phyloP scores from a whole-genome alignment of 106 monocot species.

The Acanthochlamys bracteata region DNA sequence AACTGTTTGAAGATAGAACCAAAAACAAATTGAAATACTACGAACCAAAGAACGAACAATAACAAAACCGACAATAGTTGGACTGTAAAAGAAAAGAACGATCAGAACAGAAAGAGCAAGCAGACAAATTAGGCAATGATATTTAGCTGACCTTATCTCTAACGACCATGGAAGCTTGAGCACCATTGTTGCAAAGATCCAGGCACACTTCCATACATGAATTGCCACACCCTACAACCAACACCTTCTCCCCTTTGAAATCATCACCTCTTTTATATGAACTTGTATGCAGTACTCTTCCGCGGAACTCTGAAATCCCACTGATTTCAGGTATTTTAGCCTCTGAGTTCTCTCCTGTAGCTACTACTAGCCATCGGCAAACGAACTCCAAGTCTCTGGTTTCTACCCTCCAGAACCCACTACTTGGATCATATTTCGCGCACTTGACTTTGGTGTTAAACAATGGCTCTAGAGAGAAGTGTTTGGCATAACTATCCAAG shows the following conservation, averaged over 20 bases:
- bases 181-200: slow-evolving; percentile 62
- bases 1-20: too few species aligned
- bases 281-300: slow-evolving; percentile 43
- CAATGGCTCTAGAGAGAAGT: slow-evolving; percentile 42
- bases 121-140: neutral
- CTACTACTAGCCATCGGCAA: slow-evolving; percentile 54
- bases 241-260: slow-evolving; percentile 48
- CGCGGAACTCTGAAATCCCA: slow-evolving; percentile 30
- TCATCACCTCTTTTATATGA: slow-evolving; percentile 48
- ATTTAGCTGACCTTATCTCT: slow-evolving; percentile 43
- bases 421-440: slow-evolving; percentile 41
- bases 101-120: neutral
- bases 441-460: slow-evolving; percentile 35
- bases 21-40: too few species aligned
- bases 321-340: slow-evolving; percentile 34
- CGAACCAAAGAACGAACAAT: neutral
- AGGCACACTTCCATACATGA: slow-evolving; percentile 82
- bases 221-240: slow-evolving; percentile 81
- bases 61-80: neutral
- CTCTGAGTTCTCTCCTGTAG: slow-evolving; percentile 68
- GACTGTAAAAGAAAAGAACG: slow-evolving; percentile 1
- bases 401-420: slow-evolving; percentile 38
- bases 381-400: slow-evolving; percentile 32
- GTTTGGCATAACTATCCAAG: slow-evolving; percentile 42
- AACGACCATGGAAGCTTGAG: slow-evolving; percentile 49